Base-by-base conservation (phyloP, 2,329 filamentous ascomycete genomes). In the Aureobasidium sp. region DNA sequence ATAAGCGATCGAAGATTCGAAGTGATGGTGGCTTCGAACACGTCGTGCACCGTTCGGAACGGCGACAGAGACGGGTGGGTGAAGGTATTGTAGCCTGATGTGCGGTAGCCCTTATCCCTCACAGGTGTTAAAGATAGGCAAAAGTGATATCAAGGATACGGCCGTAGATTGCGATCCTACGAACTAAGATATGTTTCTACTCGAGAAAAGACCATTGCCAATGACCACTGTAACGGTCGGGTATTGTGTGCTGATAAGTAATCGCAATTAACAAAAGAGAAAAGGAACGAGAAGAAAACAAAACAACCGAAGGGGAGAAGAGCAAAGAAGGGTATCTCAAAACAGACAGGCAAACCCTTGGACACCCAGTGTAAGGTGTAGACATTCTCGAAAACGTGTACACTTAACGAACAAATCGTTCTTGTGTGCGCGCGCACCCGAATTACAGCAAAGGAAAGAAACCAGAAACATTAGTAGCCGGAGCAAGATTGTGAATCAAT, bases 281-380 rank as follows among this genome's bases (percentile, higher is more conserved):
- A 5, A 59, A 27, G 44, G 27, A 14, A 32, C 29, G 21, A n/a
- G 3, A 59, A 41, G 21, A 8, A 44, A 27, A 21, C 11, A 32
- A 37, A 32, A 37, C 21, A 59, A 14, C n/a, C 29, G 27, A 45
- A 21, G n/a, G 8, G n/a, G 5, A 59, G 27, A 57, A 27, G 50
- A 48, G 44, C 57, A 59, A 59, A 50, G 44, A 50, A 59, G 57
- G 57, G 57, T 59, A 59, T 59, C 44, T 59, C 45, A 42, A 59
- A 59, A 59, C 57, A 59, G 45, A 58, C 54, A 29, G 42, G 32
- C 41, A 48, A 44, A 37, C 42, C 54, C 54, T 48, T 39, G 53
- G 45, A 41, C 41, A 45, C 41, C 53, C 41, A 16, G 36, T 36
- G 32, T 34, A 39, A 42, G 29, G n/a, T 14, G 25, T 29, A 45